These are phyloP conservation scores for Odontarrhena argentea DNA, from an alignment of 345 rosid genomes.

Conservation along the genomic window DNA sequence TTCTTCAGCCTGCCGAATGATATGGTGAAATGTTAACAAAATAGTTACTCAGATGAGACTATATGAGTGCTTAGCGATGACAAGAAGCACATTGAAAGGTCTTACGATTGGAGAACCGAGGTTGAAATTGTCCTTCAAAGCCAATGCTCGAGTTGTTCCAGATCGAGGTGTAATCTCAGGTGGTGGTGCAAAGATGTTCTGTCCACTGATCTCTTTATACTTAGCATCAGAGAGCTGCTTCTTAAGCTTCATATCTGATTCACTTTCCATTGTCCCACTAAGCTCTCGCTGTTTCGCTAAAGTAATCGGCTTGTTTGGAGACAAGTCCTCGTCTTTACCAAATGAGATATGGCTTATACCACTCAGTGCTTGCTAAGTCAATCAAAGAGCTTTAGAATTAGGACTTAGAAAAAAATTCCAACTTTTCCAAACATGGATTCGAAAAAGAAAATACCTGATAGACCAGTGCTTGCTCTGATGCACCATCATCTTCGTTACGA, in stretches of 20 bases:
- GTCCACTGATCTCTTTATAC: conserved; percentile 87
- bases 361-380: conserved; percentile 67
- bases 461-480: conserved; percentile 60
- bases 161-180: conserved; percentile 91
- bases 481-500: conserved; percentile 56
- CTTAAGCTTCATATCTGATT: conserved; percentile 59
- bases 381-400: not conserved
- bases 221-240: conserved; percentile 91
- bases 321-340: conserved; percentile 71
- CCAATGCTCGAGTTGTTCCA: conserved; percentile 64
- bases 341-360: conserved; percentile 96
- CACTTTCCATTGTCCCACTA: conserved; percentile 75
- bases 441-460: conserved; percentile 61
- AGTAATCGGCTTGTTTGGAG: conserved; percentile 73
- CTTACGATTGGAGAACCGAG: conserved; percentile 47
- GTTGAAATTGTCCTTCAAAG: conserved; percentile 67
- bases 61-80: not conserved
- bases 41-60: not conserved
- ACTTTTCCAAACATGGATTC: not conserved
- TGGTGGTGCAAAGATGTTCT: conserved; percentile 94
- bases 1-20: conserved; percentile 51
- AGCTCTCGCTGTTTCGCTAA: conserved; percentile 93
- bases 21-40: not conserved
- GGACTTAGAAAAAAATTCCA: conserved; percentile 5
- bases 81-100: not conserved